Percentiles rank a stretch among this genome's conserved stretches.
phyloP scores from a whole-genome alignment of 768 basidiomycete genomes.

The Rhodocollybia butyracea region DNA sequence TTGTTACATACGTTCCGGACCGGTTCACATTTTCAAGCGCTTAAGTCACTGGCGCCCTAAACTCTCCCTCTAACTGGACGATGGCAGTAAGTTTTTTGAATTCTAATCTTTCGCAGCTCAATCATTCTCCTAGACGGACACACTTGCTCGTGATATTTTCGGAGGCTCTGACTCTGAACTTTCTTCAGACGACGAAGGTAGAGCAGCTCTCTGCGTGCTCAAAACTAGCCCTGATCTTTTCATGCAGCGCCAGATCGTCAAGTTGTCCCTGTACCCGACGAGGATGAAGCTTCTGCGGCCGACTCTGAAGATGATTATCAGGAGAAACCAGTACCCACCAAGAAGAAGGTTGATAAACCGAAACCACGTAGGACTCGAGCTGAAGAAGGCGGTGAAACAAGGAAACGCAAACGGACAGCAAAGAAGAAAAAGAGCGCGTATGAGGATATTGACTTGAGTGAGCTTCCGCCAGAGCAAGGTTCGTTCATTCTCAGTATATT shows the following conservation, averaged over 20 bases:
- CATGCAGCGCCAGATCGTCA: slow-evolving; percentile 32
- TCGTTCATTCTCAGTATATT: slow-evolving; percentile 12
- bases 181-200: slow-evolving; percentile 67
- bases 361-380: slow-evolving; percentile 23
- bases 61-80: no score
- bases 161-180: slow-evolving; percentile 84
- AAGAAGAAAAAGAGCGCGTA: slow-evolving; percentile 6
- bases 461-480: slow-evolving; percentile 81
- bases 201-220: neutral
- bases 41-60: no score
- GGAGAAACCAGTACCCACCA: slow-evolving; percentile 12
- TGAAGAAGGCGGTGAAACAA: neutral
- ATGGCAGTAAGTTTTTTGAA: no score
- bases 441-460: slow-evolving; percentile 62
- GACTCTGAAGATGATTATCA: slow-evolving; percentile 40
- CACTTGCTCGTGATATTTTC: slow-evolving; percentile 72
- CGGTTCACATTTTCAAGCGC: no score
- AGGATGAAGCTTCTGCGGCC: slow-evolving; percentile 46
- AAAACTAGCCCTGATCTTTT: slow-evolving; percentile 33
- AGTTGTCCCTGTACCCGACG: slow-evolving; percentile 8
- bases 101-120: no score
- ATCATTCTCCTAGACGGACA: slow-evolving; percentile 14
- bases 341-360: slow-evolving; percentile 17
- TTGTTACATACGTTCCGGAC: no score
- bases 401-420: slow-evolving; percentile 13